A percentile compares a stretch with the other conserved stretches of the same genome.
phyloP scores from a whole-genome alignment of 768 basidiomycete genomes.

The Tylopilus balloui region DNA sequence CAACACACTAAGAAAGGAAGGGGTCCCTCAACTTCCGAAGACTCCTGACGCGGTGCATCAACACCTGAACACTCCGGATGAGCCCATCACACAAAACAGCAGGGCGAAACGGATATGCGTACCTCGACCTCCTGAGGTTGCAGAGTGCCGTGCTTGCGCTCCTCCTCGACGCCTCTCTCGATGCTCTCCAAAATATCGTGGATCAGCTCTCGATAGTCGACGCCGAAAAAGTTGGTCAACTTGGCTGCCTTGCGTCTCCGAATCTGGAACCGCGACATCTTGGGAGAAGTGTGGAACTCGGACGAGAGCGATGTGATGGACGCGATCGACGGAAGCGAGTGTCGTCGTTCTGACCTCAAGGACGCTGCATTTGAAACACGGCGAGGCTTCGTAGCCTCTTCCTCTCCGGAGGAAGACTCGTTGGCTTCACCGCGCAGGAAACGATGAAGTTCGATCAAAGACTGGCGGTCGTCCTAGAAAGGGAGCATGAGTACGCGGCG shows the following conservation, averaged over 20 bases:
- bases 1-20: constrained; percentile 3
- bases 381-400: constrained; percentile 16
- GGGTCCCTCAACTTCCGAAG: constrained; percentile 26
- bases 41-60: constrained; percentile 35
- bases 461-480: constrained; percentile 67
- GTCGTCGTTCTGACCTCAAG: constrained; percentile 56
- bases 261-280: constrained; percentile 52
- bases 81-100: constrained; percentile 1
- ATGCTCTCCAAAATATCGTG: constrained; percentile 77
- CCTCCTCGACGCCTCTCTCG: constrained; percentile 70
- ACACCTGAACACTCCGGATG: constrained; percentile 39
- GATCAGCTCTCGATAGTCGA: constrained; percentile 75
- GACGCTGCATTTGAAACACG: constrained; percentile 37
- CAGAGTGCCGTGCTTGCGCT: constrained; percentile 58
- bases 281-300: constrained; percentile 40
- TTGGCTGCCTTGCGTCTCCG: constrained; percentile 76
- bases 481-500: constrained; percentile 1
- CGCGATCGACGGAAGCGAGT: constrained; percentile 62
- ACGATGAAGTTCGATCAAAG: constrained; percentile 70
- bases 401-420: constrained; percentile 22
- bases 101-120: constrained; percentile 19
- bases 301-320: constrained; percentile 59
- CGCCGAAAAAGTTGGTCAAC: constrained; percentile 83
- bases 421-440: constrained; percentile 43
- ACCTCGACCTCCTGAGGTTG: constrained; percentile 71